Evolutionary conservation across 257 asterid species (phyloP).

Genomic region (Solanum rostratum): DNA sequence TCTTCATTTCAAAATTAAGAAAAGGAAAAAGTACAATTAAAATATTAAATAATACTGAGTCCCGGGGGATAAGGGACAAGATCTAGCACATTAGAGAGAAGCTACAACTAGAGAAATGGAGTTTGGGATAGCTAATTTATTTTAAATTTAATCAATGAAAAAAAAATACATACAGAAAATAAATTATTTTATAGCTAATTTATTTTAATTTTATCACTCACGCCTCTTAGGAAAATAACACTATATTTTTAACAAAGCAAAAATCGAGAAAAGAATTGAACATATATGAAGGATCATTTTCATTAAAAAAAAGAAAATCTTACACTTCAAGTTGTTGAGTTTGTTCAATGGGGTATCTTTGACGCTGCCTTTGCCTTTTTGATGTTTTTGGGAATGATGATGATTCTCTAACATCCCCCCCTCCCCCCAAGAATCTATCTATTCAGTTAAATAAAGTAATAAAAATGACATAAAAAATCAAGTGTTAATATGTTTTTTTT

Average conservation of each 20-base stretch:
- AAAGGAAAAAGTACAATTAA: background rate
- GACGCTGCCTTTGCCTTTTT: conserved; percentile 24
- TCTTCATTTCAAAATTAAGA: conserved; percentile 16
- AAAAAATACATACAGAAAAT: background rate
- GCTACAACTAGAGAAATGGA: too few species aligned
- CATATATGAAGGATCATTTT: background rate
- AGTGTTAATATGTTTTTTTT: background rate
- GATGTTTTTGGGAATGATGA: conserved; percentile 21
- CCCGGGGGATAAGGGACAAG: too few species aligned
- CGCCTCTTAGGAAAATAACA: background rate
- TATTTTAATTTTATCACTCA: background rate
- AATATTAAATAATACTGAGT: too few species aligned
- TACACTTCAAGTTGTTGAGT: conserved; percentile 61
- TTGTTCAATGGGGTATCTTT: conserved; percentile 47
- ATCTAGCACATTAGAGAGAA: too few species aligned
- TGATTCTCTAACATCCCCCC: conserved; percentile 9
- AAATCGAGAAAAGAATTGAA: background rate
- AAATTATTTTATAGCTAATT: background rate
- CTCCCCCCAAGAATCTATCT: too few species aligned
- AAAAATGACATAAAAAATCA: background rate
- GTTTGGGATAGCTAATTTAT: too few species aligned
- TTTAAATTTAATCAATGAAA: background rate
- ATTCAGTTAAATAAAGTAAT: background rate
- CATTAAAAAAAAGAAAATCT: background rate
- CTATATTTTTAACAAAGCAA: background rate